Base-by-base conservation (phyloP, 306 rosid species). In the cucumber (Cucumis sativus) region DNA sequence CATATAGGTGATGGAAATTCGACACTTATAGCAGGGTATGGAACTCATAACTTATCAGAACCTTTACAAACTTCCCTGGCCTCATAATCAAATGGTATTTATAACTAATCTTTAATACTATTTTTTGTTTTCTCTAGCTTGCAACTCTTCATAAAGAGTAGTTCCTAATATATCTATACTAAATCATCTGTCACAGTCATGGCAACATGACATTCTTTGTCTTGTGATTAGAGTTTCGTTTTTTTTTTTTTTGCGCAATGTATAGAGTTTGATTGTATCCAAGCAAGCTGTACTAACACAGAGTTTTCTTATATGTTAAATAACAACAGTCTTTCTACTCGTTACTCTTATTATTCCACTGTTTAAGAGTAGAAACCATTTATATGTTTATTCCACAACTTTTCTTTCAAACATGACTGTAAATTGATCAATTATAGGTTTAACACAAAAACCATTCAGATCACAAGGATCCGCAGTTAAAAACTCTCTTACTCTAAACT, bases 81-180 rank as follows among this genome's bases (percentile, higher is more conserved):
- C 17, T 72, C 62, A 49, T 30, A 23, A 51, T 41, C 81, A 51
- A 60, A 77, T 55, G 64, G 67, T 82, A 79, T 72, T 82, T 80
- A 76, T 72, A 2, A 72, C 77, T 72, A 72, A 72, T 72, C 57
- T 51, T 15, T 41, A 9, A 51, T 72, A 71, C 60, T 54, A 71
- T 49, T 49, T 47, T 69, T 71, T 49, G 54, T 15, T 71, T 15
- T 23, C 15, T 49, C 15, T 16, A 71, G 76, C 60, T 21, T 49
- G 76, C n/a, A 71, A 71, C 41, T 47, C 14, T 68, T 49, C 76
- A 25, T 15, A 71, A 49, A 25, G 60, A 71, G 23, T 70, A 49
- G 60, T 71, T 45, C 11, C 14, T 43, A 51, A 21, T 70, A 23
- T 71, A 23, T 70, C 58, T 47, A 25, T 25, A 28, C 77, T 30